phyloP scores from a whole-genome alignment of 2,329 filamentous ascomycete genomes.

The Trichoderma simmonsii region DNA sequence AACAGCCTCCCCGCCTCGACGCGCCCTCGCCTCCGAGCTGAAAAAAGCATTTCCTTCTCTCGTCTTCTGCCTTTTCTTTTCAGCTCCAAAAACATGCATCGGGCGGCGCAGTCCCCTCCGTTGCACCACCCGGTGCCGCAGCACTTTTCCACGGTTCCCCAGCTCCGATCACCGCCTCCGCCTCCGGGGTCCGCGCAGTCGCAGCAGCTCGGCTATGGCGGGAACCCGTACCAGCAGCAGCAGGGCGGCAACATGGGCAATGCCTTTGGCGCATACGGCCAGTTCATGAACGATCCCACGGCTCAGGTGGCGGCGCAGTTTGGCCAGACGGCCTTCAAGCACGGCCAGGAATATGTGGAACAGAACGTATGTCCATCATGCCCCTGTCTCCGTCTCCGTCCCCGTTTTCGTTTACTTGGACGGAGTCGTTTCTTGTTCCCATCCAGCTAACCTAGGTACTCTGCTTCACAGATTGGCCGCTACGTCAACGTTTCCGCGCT shows the following conservation, averaged over 20 bases:
- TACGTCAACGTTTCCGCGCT: conserved; percentile 90
- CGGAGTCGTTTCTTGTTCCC: neutral
- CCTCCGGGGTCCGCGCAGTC: conserved; percentile 69
- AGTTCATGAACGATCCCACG: conserved; percentile 94
- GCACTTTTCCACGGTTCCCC: conserved; percentile 96
- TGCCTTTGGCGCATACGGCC: conserved; percentile 71
- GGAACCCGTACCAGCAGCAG: conserved; percentile 71
- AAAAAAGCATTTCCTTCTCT: conserved; percentile 21
- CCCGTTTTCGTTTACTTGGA: neutral
- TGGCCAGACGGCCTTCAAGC: conserved; percentile 85
- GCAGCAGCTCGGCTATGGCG: conserved; percentile 60
- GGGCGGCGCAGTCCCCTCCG: conserved; percentile 80
- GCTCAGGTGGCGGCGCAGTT: conserved; percentile 94
- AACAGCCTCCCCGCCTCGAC: neutral
- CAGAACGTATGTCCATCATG: conserved; percentile 68
- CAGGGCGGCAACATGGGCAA: conserved; percentile 53
- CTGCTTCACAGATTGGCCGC: conserved; percentile 47
- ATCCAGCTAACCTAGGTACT: conserved; percentile 20
- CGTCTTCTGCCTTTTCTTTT: conserved; percentile 5
- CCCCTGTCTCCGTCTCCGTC: neutral
- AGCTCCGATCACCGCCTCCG: conserved; percentile 89
- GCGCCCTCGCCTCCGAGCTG: neutral
- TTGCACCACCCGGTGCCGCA: conserved; percentile 97
- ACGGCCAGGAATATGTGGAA: conserved; percentile 91
- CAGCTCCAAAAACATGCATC: conserved; percentile 64